A percentile compares a stretch with the other conserved stretches of the same genome.
phyloP scores from a whole-genome alignment of 23 red algal genomes.

The Gracilaria gracilis region DNA sequence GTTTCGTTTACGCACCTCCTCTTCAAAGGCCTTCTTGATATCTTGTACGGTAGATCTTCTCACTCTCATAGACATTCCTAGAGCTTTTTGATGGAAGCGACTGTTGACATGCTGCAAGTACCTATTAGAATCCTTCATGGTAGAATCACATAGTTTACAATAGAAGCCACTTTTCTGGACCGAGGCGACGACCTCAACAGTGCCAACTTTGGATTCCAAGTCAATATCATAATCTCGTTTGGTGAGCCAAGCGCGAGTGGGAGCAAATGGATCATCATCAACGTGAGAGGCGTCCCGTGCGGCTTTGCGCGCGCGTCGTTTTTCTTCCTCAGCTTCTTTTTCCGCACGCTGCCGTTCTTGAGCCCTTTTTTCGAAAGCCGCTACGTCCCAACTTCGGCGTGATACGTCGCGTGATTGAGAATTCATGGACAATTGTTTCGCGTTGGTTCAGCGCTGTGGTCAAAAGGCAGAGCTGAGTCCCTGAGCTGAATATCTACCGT shows the following conservation, averaged over 20 bases:
- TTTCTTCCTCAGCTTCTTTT: constrained; percentile 40
- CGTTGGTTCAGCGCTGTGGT: not conserved
- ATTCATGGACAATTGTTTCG: not conserved
- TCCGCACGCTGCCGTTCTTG: constrained; percentile 36
- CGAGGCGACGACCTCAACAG: constrained; percentile 52
- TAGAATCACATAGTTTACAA: constrained; percentile 78
- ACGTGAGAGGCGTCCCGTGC: constrained; percentile 32
- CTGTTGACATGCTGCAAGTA: constrained; percentile 87
- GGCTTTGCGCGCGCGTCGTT: constrained; percentile 47
- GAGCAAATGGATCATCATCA: constrained; percentile 71
- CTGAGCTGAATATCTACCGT: no score
- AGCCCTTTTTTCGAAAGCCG: constrained; percentile 56
- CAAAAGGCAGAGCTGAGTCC: no score
- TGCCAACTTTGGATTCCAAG: constrained; percentile 57
- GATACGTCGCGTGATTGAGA: constrained; percentile 30
- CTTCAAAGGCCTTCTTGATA: constrained; percentile 70
- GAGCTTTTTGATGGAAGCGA: constrained; percentile 74
- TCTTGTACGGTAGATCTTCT: constrained; percentile 55
- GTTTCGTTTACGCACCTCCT: constrained; percentile 22
- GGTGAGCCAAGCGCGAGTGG: constrained; percentile 55
- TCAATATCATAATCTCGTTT: constrained; percentile 47
- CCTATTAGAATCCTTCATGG: constrained; percentile 73
- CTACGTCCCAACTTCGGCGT: constrained; percentile 69
- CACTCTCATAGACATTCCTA: constrained; percentile 84
- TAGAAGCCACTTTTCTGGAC: constrained; percentile 67